Percentiles rank a stretch among this genome's conserved stretches.
These are phyloP conservation scores for Cyamopsis tetragonoloba DNA, from an alignment of 306 rosid species.

Conservation along the genomic window DNA sequence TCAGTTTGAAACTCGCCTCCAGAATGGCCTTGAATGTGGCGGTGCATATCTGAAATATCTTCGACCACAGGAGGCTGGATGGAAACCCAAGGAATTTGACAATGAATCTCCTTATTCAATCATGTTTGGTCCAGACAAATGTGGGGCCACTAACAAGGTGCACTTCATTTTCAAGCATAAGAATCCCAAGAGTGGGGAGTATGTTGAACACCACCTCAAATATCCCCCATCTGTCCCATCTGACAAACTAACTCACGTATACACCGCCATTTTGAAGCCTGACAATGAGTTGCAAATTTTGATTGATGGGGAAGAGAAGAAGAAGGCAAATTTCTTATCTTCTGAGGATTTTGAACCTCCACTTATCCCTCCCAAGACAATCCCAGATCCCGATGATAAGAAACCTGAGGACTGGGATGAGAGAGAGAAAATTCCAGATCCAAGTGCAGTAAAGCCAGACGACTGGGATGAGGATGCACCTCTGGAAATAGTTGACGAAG, in stretches of 20 bases:
- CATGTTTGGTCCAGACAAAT: constrained; percentile 98
- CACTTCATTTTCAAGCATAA: constrained; percentile 96
- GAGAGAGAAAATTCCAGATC: constrained; percentile 83
- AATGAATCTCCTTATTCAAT: constrained; percentile 81
- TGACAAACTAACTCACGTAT: constrained; percentile 85
- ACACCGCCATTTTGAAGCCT: constrained; percentile 74
- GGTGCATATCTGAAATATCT: constrained; percentile 95
- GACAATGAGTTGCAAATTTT: constrained; percentile 44
- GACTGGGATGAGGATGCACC: constrained; percentile 99
- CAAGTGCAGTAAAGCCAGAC: constrained; percentile 87
- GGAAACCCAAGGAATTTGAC: constrained; percentile 77
- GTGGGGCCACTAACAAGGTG: constrained; percentile 96
- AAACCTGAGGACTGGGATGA: constrained; percentile 99
- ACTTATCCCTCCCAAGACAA: constrained; percentile 77
- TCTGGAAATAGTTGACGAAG: constrained; percentile 79
- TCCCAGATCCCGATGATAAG: constrained; percentile 85
- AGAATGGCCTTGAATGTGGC: constrained; percentile 96
- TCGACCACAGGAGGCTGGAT: constrained; percentile 90
- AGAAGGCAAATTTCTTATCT: constrained; percentile 52
- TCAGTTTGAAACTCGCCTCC: constrained; percentile 87
- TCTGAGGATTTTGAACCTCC: constrained; percentile 89
- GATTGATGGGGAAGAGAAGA: constrained; percentile 57
- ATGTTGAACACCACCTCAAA: constrained; percentile 88
- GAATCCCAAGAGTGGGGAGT: constrained; percentile 84
- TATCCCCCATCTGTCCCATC: constrained; percentile 81